Base-by-base conservation (phyloP, 257 asterid species). In the Solanum bulbocastanum region DNA sequence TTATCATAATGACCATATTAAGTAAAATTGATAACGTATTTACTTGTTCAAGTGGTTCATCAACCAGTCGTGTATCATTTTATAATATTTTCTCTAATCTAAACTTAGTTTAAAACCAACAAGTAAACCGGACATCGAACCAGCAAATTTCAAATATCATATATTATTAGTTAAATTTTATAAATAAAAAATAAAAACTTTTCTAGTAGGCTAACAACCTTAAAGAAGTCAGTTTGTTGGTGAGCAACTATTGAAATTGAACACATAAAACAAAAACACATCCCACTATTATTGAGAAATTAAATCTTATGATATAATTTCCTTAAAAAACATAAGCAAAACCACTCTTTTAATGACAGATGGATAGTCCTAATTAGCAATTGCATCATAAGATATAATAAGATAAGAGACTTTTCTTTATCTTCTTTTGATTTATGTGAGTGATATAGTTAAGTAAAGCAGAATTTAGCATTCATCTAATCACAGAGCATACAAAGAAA, bases 241-340 rank as follows among this genome's bases (percentile, higher is more conserved):
- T 88, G 88, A 90, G 85, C 92, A 60, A 85, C 86, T 87, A 35
- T 62, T 88, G 90, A 88, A 88, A 68, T 62, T 58, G 71, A 2
- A 44, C 66, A 79, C 40, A 30, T 79, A 46, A 79, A 79, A 79
- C 66, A 44, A 44, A 56, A 30, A 81, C n/a, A 81, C 5, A 81
- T 30, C 25, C 27, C 85, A 46, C 30, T 46, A 18, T 14, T 15
- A 46, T 81, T 44, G 27, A 13, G 35, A 76, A 58, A 58, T 58
- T 58, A 20, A 76, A 76, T 33, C 36, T 76, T 56, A 40, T n/a
- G n/a, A 76, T 44, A 25, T 79, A 79, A 79, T 44, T 15, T 79
- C 65, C 39, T 25, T 10, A 18, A 27, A 10, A 30, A 16, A 49
- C 44, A 37, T 14, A 81, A 81, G 5, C 68, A 81, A 81, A 46